These are phyloP conservation scores for Penicillium sp. DNA, from an alignment of 2,329 filamentous ascomycete species.

Conservation along the genomic window DNA sequence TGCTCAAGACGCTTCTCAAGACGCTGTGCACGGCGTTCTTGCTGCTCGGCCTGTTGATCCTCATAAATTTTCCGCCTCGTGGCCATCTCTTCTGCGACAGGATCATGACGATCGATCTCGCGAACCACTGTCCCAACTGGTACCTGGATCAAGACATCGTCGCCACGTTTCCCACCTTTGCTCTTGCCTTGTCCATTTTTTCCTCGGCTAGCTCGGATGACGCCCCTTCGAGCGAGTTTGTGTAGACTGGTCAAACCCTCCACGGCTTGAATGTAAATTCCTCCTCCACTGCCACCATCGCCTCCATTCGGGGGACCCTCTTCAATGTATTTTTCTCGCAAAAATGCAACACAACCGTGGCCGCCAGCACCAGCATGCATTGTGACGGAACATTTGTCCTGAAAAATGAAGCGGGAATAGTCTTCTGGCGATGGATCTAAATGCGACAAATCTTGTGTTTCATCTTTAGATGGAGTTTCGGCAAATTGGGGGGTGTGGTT, in stretches of 20 bases:
- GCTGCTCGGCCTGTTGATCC: neutral
- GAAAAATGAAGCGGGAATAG: constrained; percentile 79
- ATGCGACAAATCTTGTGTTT: constrained; percentile 48
- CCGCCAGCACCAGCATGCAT: constrained; percentile 80
- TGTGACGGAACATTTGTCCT: constrained; percentile 78
- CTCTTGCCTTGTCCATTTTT: constrained; percentile 50
- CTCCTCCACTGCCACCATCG: constrained; percentile 88
- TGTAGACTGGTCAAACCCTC: constrained; percentile 89
- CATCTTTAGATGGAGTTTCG: constrained; percentile 9
- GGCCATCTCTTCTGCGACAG: constrained; percentile 66
- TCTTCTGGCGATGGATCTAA: constrained; percentile 82
- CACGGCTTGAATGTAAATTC: constrained; percentile 90
- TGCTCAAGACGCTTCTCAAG: constrained; percentile 20
- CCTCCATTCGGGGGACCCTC: constrained; percentile 93
- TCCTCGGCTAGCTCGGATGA: constrained; percentile 51
- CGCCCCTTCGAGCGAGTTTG: constrained; percentile 77
- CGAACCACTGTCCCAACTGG: constrained; percentile 89
- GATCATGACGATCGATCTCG: constrained; percentile 77
- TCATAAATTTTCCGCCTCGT: constrained; percentile 10
- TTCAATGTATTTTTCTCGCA: constrained; percentile 84
- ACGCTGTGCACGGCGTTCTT: neutral
- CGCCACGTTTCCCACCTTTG: constrained; percentile 70
- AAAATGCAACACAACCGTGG: constrained; percentile 90
- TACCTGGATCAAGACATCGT: constrained; percentile 84
- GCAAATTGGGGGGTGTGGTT: constrained; percentile 4